Conservation (phyloP, 768 basidiomycete species). For the Galerina sulciceps region DNA sequence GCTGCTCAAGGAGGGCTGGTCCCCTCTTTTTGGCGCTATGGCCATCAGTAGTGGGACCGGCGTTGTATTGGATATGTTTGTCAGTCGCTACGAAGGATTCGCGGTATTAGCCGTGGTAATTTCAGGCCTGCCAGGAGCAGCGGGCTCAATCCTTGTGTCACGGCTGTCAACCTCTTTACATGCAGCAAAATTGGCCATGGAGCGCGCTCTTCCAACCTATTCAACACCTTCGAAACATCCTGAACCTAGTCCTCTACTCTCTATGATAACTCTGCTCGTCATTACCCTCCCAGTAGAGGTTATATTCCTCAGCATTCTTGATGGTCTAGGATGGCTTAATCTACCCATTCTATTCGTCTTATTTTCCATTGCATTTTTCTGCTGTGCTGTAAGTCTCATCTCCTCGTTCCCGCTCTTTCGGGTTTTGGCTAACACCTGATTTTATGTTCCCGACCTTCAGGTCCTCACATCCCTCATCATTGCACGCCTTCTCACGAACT, state of each 20-base stretch:
- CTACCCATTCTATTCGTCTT: conserved; percentile 71
- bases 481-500: conserved; percentile 69
- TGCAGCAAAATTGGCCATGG: conserved; percentile 48
- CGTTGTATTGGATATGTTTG: conserved; percentile 89
- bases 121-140: conserved; percentile 82
- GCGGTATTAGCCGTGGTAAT: conserved; percentile 88
- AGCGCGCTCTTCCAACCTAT: conserved; percentile 22
- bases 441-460: conserved; percentile 40
- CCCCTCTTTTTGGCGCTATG: conserved; percentile 90
- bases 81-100: conserved; percentile 85
- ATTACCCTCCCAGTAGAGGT: conserved; percentile 84
- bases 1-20: conserved; percentile 86
- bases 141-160: conserved; percentile 91
- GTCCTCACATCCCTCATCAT: conserved; percentile 70
- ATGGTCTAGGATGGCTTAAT: conserved; percentile 76
- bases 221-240: conserved; percentile 21
- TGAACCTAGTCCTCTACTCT: conserved; percentile 52
- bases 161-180: conserved; percentile 91
- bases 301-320: conserved; percentile 71
- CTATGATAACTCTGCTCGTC: conserved; percentile 69
- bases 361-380: conserved; percentile 73
- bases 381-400: conserved; percentile 63
- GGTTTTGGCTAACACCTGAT: conserved; percentile 5
- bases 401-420: neutral
- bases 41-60: conserved; percentile 86